These are phyloP conservation scores for Nannochloropsis salina DNA, from an alignment of 108 stramenopile genomes.

Conservation along the genomic window DNA sequence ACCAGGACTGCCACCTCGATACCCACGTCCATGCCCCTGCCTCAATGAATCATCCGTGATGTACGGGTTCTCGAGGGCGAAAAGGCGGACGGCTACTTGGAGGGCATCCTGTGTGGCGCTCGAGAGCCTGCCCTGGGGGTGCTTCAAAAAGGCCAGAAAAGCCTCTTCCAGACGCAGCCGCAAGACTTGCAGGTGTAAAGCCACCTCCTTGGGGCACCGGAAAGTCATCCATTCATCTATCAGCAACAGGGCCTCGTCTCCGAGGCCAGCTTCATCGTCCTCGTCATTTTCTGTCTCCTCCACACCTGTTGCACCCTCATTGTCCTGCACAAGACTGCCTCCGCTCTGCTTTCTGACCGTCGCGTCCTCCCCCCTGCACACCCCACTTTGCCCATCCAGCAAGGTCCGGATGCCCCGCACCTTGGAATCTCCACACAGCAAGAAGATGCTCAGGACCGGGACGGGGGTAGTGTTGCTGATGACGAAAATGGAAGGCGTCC, in stretches of 20 bases:
- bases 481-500: slow-evolving; percentile 39
- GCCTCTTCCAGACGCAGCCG: background rate
- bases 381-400: background rate
- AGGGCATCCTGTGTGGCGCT: background rate
- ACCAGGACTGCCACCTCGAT: too few species aligned
- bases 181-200: background rate
- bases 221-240: background rate
- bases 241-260: slow-evolving; percentile 18
- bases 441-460: slow-evolving; percentile 35
- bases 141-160: background rate
- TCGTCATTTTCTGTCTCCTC: background rate
- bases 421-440: slow-evolving; percentile 46
- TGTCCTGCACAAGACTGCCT: background rate
- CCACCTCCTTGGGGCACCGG: background rate
- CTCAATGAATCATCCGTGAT: background rate
- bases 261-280: slow-evolving; percentile 20
- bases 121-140: background rate
- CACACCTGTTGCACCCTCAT: background rate
- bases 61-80: background rate
- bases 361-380: background rate
- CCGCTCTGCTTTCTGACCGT: background rate
- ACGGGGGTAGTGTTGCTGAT: slow-evolving; percentile 45
- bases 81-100: background rate
- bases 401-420: background rate
- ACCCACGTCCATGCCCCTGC: background rate